phyloP scores from a whole-genome alignment of 495 filamentous ascomycete genomes.

The Tuber calosporum region DNA sequence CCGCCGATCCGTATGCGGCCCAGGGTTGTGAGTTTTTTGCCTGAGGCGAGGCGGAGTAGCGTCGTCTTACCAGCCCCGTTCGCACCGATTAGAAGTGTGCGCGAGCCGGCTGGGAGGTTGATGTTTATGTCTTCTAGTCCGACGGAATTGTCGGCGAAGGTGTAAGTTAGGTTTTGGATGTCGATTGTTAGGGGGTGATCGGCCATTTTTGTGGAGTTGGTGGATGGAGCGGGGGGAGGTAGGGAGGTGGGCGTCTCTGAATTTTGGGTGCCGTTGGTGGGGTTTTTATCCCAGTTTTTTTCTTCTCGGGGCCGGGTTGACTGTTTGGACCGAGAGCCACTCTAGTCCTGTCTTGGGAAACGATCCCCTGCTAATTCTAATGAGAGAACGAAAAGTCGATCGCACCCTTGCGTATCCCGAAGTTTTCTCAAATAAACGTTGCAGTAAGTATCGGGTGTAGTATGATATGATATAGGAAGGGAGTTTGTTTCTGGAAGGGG shows the following conservation, averaged over 20 bases:
- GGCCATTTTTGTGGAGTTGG: constrained; percentile 21
- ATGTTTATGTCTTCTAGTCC: constrained; percentile 67
- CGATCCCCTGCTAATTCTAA: not conserved
- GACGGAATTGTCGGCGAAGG: constrained; percentile 69
- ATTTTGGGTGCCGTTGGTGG: not conserved
- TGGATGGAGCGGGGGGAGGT: not conserved
- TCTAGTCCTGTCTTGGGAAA: not conserved
- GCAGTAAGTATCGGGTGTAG: too few relatives aligned
- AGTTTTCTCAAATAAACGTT: not conserved
- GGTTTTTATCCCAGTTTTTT: not conserved
- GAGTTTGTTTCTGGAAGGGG: not conserved
- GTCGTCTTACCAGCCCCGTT: constrained; percentile 98
- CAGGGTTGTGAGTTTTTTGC: constrained; percentile 79
- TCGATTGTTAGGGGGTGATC: constrained; percentile 48
- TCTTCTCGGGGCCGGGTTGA: not conserved
- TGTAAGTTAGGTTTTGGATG: constrained; percentile 73
- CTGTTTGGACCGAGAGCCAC: not conserved
- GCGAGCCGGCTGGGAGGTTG: constrained; percentile 68
- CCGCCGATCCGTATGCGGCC: constrained; percentile 65
- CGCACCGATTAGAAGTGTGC: constrained; percentile 87
- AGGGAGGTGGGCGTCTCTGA: not conserved
- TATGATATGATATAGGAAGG: not conserved
- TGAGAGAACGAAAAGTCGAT: not conserved
- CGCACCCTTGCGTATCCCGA: not conserved
- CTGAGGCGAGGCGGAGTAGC: constrained; percentile 66